Evolutionary conservation across 495 filamentous ascomycete species (phyloP), one percentile per base, ranked within the genome.

Genomic region (Choiromyces venosus): DNA sequence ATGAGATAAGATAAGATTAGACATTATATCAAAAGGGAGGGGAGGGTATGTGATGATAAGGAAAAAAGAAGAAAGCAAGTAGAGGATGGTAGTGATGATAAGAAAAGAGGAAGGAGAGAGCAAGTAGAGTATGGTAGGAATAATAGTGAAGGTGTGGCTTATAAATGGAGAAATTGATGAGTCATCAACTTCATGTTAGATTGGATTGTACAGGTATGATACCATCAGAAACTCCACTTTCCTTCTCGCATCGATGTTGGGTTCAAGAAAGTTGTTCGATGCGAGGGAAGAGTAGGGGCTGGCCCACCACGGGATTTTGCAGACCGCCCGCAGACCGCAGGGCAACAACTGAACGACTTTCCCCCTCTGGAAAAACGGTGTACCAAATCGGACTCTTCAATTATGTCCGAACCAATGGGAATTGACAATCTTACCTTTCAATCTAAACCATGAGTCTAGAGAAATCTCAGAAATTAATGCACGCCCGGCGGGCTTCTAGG

Each of bases 261-360:
- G 21, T 8, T 56, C 40, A 18, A 44, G 16, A 4, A 44, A 19
- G 40, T 21, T 10, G n/a, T 56, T 61, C 12, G 52, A 33, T 12
- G 25, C 10, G 25, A 33, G 44, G 12, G 65, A 65, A 25, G 35
- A 44, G 64, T 61, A 46, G 74, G 65, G 75, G 75, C 33, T 73
- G 70, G 74, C 72, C 72, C 44, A 66, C 74, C 72, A 76, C 65
- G 35, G 65, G 74, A 65, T 74, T 76, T 76, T 61, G 37, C 61
- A 70, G 74, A 73, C 21, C 16, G 1, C 25, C 52, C 25, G 52
- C 52, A 29, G 25, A 61, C 52, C 52, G 52, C 37, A 38, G 68
- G n/a, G 35, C 66, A 69, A 64, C 25, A 29, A 29, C 70, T 56
- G 42, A 37, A 69, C 52, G 66, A 67, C 70, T 73, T 73, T 61